Percentiles rank a stretch among this genome's conserved stretches.
These are phyloP conservation scores for Albugo laibachii DNA, from an alignment of 352 stramenopile genomes.

Conservation along the genomic window DNA sequence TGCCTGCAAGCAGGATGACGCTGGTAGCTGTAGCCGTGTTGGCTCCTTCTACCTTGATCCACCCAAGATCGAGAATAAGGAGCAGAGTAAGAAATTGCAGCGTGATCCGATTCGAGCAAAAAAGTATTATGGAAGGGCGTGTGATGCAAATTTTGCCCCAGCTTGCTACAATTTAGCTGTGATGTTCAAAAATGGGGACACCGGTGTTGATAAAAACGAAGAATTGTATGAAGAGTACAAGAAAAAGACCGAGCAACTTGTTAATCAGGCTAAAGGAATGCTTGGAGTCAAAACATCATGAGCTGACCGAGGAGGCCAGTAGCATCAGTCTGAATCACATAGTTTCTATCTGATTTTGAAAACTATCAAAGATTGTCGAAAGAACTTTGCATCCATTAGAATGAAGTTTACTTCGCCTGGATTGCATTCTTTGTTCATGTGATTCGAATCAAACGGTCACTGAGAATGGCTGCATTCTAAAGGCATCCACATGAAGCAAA, in stretches of 20 bases:
- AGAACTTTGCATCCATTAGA: no score
- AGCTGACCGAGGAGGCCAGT: no score
- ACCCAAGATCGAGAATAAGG: conserved; percentile 13
- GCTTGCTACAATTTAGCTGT: conserved; percentile 78
- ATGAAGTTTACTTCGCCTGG: no score
- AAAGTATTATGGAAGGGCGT: conserved; percentile 44
- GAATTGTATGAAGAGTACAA: conserved; percentile 51
- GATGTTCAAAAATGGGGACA: conserved; percentile 78
- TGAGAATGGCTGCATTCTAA: no score
- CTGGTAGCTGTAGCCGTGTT: conserved; percentile 65
- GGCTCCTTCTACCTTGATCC: conserved; percentile 42
- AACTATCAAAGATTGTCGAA: no score
- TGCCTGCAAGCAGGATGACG: conserved; percentile 53
- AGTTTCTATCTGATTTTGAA: no score
- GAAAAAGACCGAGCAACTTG: conserved; percentile 50
- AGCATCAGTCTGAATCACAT: no score
- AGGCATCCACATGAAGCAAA: no score
- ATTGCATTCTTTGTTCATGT: no score
- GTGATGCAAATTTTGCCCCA: conserved; percentile 67
- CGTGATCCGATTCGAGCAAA: conserved; percentile 39
- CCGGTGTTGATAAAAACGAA: conserved; percentile 38
- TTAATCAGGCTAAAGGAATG: conserved; percentile 52
- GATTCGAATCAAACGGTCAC: no score
- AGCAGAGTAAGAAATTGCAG: background rate
- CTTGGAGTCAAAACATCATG: conserved; percentile 12